Percentiles rank a stretch among this genome's conserved stretches.
Conservation (phyloP, 2,329 filamentous ascomycete genomes). For the Myriosclerotinia scirpicola region DNA sequence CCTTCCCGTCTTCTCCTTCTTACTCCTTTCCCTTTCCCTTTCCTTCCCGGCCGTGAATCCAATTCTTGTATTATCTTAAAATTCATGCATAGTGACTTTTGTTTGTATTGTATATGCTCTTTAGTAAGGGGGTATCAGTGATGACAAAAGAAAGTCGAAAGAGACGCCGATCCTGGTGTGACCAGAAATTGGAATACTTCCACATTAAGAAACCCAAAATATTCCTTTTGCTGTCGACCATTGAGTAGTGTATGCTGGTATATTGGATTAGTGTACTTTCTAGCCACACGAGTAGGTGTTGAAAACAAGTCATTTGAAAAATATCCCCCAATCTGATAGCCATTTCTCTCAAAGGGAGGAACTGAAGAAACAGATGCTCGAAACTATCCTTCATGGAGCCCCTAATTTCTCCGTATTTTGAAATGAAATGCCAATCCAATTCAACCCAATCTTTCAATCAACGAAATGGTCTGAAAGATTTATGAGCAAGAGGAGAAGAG, state of each 20-base stretch:
- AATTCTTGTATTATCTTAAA: conserved; percentile 16
- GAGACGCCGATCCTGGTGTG: too few relatives aligned
- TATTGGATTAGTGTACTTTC: too few relatives aligned
- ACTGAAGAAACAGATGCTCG: neutral
- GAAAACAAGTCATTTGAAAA: conserved; percentile 4
- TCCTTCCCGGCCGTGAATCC: conserved; percentile 10
- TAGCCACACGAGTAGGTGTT: neutral
- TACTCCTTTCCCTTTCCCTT: neutral
- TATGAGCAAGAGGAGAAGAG: conserved; percentile 47
- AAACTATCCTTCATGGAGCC: neutral
- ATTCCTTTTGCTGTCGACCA: too few relatives aligned
- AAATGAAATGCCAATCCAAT: conserved; percentile 1
- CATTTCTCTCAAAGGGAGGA: neutral
- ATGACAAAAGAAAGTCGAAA: conserved; percentile 12
- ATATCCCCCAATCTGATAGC: neutral
- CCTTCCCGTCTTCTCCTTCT: neutral
- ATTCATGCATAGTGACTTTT: conserved; percentile 14
- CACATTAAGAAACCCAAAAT: too few relatives aligned
- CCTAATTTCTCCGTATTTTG: neutral
- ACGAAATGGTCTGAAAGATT: conserved; percentile 47
- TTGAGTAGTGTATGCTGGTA: too few relatives aligned
- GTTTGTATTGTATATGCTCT: conserved; percentile 17
- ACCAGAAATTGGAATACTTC: too few relatives aligned
- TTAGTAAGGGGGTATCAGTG: conserved; percentile 14
- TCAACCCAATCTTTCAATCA: conserved; percentile 29